phyloP scores from a whole-genome alignment of 129 eudicot genomes.

The Saussurea involucrata region DNA sequence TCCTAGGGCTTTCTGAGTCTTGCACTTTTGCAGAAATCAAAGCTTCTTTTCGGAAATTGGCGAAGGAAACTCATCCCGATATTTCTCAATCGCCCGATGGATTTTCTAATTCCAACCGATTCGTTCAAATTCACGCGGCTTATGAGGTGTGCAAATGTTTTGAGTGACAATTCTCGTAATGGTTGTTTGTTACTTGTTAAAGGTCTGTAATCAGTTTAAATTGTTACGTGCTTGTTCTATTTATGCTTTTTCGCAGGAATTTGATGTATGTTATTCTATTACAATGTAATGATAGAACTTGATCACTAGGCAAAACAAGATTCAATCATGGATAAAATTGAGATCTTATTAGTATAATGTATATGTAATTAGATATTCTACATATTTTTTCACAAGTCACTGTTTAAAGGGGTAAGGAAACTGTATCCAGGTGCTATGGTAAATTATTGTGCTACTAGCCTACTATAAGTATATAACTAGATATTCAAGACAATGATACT shows the following conservation, averaged over 20 bases:
- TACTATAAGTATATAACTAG: background rate
- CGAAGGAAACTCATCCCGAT: constrained; percentile 92
- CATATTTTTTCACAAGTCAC: background rate
- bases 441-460: background rate
- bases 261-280: background rate
- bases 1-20: constrained; percentile 63
- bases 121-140: constrained; percentile 84
- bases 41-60: constrained; percentile 69
- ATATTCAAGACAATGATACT: background rate
- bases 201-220: background rate
- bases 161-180: background rate
- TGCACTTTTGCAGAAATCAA: constrained; percentile 68
- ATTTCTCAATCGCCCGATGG: constrained; percentile 40
- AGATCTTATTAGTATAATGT: background rate
- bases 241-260: background rate
- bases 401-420: background rate
- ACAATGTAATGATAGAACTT: background rate
- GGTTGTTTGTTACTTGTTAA: background rate
- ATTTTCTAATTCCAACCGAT: constrained; percentile 46
- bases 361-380: background rate
- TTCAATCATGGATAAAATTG: background rate
- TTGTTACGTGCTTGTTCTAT: background rate
- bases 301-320: background rate
- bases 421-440: background rate
- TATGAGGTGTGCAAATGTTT: constrained; percentile 54